phyloP scores from a whole-genome alignment of 2,329 filamentous ascomycete genomes.

The Dactylellina leptospora region DNA sequence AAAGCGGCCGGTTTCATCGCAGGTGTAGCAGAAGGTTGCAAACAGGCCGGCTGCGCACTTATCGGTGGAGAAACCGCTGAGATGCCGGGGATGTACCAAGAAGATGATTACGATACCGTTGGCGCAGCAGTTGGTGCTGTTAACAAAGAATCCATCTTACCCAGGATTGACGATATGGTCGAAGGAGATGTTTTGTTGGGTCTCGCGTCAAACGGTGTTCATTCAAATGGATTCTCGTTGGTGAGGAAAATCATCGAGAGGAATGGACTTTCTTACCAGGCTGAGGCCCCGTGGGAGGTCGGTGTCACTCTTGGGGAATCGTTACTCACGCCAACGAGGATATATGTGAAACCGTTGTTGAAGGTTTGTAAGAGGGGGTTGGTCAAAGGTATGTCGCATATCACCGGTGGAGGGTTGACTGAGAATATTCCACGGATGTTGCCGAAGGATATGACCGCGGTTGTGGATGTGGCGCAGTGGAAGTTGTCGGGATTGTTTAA shows the following conservation, averaged over 20 bases:
- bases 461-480: conserved; percentile 82
- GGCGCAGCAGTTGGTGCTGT: conserved; percentile 90
- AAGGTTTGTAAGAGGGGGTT: conserved; percentile 69
- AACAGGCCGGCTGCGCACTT: conserved; percentile 82
- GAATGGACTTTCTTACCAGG: conserved; percentile 75
- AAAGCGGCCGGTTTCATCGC: conserved; percentile 86
- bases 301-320: conserved; percentile 73
- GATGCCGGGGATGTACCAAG: conserved; percentile 94
- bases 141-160: conserved; percentile 72
- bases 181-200: conserved; percentile 86
- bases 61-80: conserved; percentile 98
- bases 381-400: conserved; percentile 93
- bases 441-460: conserved; percentile 77
- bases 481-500: conserved; percentile 78
- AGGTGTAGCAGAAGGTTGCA: conserved; percentile 87
- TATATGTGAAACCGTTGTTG: conserved; percentile 87
- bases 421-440: conserved; percentile 97
- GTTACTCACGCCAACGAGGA: conserved; percentile 86
- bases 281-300: conserved; percentile 78
- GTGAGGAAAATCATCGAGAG: conserved; percentile 85
- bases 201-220: conserved; percentile 82
- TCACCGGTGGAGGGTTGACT: conserved; percentile 89
- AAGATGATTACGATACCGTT: conserved; percentile 90
- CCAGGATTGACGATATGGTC: conserved; percentile 77
- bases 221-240: conserved; percentile 98